Evolutionary conservation across 148 eudicot species (phyloP), one percentile per base, ranked within the genome.

Genomic region (Rheum nobile): DNA sequence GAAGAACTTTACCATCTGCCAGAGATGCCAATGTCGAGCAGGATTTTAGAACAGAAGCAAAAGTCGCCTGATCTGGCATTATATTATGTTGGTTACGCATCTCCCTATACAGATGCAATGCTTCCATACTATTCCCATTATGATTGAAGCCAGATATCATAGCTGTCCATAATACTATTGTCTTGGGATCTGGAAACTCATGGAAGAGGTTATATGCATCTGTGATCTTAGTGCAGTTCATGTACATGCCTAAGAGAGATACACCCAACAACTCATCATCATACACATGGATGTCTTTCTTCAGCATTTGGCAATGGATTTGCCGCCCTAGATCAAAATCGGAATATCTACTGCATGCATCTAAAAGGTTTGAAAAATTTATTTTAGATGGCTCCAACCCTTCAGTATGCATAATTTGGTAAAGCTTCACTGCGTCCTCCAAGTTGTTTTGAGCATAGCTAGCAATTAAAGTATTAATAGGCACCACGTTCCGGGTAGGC

Each of bases 1-100:
- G 98, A 68, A 94, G 81, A 75, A 82, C 81, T 41, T 78, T 78
- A 44, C 98, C 98, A 78, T 88, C 88, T 63, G 78, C 82, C 73
- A 87, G 79, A 72, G 98, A 94, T 44, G 88, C 84, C 48, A 79
- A 82, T 34, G 72, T 68, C 4, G 98, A 86, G 77, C 98, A 94
- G 68, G 90, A 89, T 82, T 81, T 89, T 39, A 94, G 88, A 79
- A 87, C 78, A 76, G 91, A 89, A 55, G 83, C 97, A 86, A 86
- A 91, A 74, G 97, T 89, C 71, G 97, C 96, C 83, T 94, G 98
- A 80, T 94, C 98, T 52, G 97, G 96, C 87, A 85, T 81, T 78
- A 76, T 72, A 84, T 87, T 78, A 47, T 74, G 61, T 42, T 74
- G 48, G 48, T 67, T 72, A 50, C 92, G 89, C 98, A 94, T 89